A percentile compares a stretch with the other conserved stretches of the same genome.
phyloP scores from a whole-genome alignment of 345 rosid species.

The Fremontodendron californicum region DNA sequence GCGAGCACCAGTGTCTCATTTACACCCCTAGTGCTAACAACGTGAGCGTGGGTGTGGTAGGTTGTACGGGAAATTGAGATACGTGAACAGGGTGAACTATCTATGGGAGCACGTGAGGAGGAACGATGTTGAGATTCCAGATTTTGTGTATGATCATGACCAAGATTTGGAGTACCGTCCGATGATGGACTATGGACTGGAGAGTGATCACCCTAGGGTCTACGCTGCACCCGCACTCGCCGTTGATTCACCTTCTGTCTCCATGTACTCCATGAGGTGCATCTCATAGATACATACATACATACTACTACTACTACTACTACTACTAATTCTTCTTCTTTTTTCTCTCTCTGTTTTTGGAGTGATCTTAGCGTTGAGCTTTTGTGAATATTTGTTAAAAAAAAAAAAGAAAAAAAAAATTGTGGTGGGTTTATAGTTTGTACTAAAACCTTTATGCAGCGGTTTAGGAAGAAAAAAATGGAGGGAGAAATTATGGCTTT shows the following conservation, averaged over 20 bases:
- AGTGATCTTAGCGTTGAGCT: background rate
- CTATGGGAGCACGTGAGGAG: conserved; percentile 74
- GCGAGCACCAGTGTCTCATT: too few relatives aligned
- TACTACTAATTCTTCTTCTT: too few relatives aligned
- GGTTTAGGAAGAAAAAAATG: background rate
- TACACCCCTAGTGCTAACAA: background rate
- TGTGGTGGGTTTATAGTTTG: background rate
- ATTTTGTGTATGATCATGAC: conserved; percentile 65
- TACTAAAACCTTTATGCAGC: background rate
- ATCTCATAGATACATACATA: conserved; percentile 34
- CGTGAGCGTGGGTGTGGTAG: conserved; percentile 25
- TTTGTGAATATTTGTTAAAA: background rate
- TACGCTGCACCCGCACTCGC: conserved; percentile 34
- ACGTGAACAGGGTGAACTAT: conserved; percentile 59
- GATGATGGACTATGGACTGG: conserved; percentile 65
- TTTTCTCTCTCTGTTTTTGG: background rate
- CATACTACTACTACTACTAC: fast-evolving
- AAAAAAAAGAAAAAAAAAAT: too few relatives aligned
- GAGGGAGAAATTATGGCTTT: background rate
- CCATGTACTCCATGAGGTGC: conserved; percentile 59
- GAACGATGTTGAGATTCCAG: conserved; percentile 66
- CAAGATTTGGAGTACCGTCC: conserved; percentile 72
- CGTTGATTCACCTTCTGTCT: conserved; percentile 36
- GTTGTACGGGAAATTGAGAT: conserved; percentile 62
- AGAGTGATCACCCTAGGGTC: conserved; percentile 63